A percentile compares a stretch with the other conserved stretches of the same genome.
Conservation (phyloP, 768 basidiomycete species). For the Amanita phalloides region DNA sequence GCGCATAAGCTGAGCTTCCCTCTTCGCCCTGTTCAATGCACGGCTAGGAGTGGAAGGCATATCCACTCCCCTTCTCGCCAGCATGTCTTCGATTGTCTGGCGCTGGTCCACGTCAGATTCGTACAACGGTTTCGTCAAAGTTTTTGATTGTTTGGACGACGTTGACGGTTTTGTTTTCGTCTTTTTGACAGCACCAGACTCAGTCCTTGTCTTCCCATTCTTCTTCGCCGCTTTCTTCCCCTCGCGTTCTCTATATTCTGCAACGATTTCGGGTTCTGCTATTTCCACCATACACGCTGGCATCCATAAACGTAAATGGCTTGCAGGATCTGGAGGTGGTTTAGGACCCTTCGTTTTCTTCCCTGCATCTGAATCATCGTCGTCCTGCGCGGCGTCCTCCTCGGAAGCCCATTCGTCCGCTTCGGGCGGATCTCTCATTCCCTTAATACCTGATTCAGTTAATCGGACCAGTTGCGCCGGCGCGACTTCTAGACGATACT, state of each 20-base stretch:
- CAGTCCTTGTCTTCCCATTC: constrained; percentile 25
- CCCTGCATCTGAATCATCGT: constrained; percentile 14
- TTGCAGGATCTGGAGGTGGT: constrained; percentile 39
- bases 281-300: constrained; percentile 67
- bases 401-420: constrained; percentile 38
- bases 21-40: neutral
- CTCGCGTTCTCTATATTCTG: constrained; percentile 42
- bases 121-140: neutral
- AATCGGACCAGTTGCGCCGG: constrained; percentile 57
- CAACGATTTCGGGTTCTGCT: constrained; percentile 56
- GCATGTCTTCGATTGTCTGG: neutral
- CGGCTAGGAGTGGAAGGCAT: neutral
- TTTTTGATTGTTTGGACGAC: neutral
- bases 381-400: constrained; percentile 35
- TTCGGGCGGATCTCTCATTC: constrained; percentile 38
- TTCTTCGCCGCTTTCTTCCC: constrained; percentile 42
- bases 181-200: constrained; percentile 10
- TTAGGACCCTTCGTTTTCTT: constrained; percentile 19
- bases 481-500: constrained; percentile 73
- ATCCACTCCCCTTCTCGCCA: neutral
- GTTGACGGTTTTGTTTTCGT: constrained; percentile 7
- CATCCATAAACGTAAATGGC: constrained; percentile 65
- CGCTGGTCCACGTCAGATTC: neutral
- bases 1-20: neutral
- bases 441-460: constrained; percentile 56